Base-by-base conservation (phyloP, 495 filamentous ascomycete species). In the Aspergillus homomorphus region DNA sequence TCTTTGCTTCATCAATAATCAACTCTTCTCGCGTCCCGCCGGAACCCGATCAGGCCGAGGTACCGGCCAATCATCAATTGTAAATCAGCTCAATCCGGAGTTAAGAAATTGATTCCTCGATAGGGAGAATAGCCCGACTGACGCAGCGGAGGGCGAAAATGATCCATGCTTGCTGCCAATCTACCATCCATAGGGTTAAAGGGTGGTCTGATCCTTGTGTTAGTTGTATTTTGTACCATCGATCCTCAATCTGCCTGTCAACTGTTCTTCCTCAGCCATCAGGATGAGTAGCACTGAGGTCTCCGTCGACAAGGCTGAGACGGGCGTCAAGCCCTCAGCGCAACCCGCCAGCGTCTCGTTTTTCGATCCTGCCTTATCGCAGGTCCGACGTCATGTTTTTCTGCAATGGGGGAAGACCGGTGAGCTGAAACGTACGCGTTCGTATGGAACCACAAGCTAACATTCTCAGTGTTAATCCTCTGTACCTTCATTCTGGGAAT, bases 401-500 rank as follows among this genome's bases (percentile, higher is more conserved):
- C 54, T 65, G 23, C 69, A 69, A 62, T 74, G 70, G 69, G 56
- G 26, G 2, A 70, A 70, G 16, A 73, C 63, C 18, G 61, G 70
- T 73, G 46, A 49, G 66, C 55, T 19, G 51, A 26, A 1, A 10
- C 7, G 5, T n/a, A 10, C 18, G 2, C 7, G 3, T 19, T 12
- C 1, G 0, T 24, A 20, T 15, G 7, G 21, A 19, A 52, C 38
- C 26, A 4, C 26, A 15, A 45, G 22, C 14, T 16, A 7, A 20
- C 22, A 28, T 18, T 38, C n/a, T 19, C 51, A 86, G 84, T 82
- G 43, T 44, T 82, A 15, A 79, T 83, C 18, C 75, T 88, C 16
- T 76, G 71, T 44, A 23, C 73, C 41, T 83, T 83, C 62, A 79
- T 87, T 52, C 66, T 87, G 15, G 64, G 26, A 16, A 76, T 87